Evolutionary conservation across 1,284 basidiomycete species (phyloP), one percentile per base, ranked within the genome.

Genomic region (Irpex rosettiformis): DNA sequence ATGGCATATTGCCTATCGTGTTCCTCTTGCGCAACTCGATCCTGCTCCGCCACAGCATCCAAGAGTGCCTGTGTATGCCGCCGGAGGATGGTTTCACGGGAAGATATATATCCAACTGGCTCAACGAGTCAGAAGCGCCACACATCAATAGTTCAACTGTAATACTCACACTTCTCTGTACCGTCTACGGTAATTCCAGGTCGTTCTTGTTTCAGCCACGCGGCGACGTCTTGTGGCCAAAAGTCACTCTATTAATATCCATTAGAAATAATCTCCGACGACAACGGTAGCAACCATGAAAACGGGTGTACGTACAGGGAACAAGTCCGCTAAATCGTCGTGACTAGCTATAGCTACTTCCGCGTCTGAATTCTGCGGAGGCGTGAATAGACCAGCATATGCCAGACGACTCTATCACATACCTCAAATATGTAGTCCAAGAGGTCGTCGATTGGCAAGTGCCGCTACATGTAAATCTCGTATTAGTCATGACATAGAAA

Each of bases 391-490:
- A 6, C n/a, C 27, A 24, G 21, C 42, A 13, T 7, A 25, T n/a
- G 22, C n/a, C 5, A 55, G n/a, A 22, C 30, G 18, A 25, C 5
- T 6, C 7, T n/a, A 22, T 45, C 18, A 16, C 58, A 16, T 52
- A 56, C 58, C 27, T 56, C 22, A 25, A 59, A 40, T 24, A 59
- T 59, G 33, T 59, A 56, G 29, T 59, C 58, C 11, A 56, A 25
- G 6, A 52, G 16, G 16, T 21, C 10, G 24, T 59, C 58, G 18
- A 56, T 4, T 5, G 58, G 43, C 7, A 45, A 18, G 21, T 11
- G 18, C 7, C 21, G 18, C 43, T 45, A 22, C 21, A 18, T 24
- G 25, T 10, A 16, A 24, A 13, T 22, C 18, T 6, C 6, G 25
- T n/a, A 55, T 10, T 6, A 24, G n/a, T 18, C 10, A 21, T n/a